Conservation (phyloP, 1,139 yeast species). For the Hanseniaspora sp. region DNA sequence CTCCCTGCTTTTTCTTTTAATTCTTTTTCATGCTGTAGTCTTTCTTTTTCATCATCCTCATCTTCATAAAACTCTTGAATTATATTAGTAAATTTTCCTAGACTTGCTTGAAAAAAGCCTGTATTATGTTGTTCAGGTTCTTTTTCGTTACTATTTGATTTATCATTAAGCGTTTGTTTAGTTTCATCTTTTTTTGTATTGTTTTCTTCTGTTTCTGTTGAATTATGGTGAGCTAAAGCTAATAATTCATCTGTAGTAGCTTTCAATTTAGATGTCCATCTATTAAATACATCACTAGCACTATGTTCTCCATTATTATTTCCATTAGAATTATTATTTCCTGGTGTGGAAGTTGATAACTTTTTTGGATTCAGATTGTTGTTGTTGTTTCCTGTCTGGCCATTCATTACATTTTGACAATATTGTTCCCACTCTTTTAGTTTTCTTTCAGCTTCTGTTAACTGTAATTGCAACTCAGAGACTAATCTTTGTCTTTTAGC, state of each 20-base stretch:
- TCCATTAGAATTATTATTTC: background rate
- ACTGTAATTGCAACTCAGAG: conserved; percentile 1
- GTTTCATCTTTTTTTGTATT: background rate
- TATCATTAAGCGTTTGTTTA: background rate
- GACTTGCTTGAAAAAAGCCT: conserved; percentile 8
- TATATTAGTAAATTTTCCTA: conserved; percentile 12
- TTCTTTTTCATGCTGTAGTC: background rate
- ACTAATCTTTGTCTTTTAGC: conserved; percentile 13
- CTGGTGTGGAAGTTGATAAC: too few relatives aligned
- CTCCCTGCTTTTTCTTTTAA: background rate
- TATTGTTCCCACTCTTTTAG: conserved; percentile 13
- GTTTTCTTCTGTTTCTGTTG: background rate
- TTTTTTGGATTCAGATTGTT: background rate
- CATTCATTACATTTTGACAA: conserved; percentile 6
- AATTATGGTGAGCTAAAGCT: conserved; percentile 5
- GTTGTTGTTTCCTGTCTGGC: background rate
- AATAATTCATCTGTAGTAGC: conserved; percentile 14
- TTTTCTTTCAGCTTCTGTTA: conserved; percentile 8
- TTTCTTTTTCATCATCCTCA: conserved; percentile 5
- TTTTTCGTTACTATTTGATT: background rate
- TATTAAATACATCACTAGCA: conserved; percentile 8
- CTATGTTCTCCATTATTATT: background rate
- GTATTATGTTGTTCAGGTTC: background rate
- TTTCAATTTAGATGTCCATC: conserved; percentile 13
- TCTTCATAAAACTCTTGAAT: conserved; percentile 14